These are phyloP conservation scores for Nicotiana sylvestris DNA, from an alignment of 257 asterid species.

Conservation along the genomic window DNA sequence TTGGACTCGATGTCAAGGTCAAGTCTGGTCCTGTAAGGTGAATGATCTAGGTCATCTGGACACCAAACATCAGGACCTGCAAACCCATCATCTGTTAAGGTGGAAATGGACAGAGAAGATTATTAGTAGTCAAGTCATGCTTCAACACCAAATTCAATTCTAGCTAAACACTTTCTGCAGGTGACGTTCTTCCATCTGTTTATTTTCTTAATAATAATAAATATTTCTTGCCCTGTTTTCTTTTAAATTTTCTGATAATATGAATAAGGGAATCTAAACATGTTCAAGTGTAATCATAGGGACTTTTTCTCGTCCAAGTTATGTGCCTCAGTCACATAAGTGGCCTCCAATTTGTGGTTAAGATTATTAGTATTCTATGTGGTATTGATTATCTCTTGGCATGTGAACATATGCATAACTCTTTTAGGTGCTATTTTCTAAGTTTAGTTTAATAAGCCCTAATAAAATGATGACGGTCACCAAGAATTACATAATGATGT, in stretches of 20 bases:
- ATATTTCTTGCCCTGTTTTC: background rate
- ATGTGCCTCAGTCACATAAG: too few species aligned
- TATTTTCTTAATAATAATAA: too few species aligned
- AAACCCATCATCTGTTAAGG: conserved; percentile 32
- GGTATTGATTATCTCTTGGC: background rate
- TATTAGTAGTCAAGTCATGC: conserved; percentile 17
- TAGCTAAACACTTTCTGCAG: background rate
- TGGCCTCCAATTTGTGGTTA: too few species aligned
- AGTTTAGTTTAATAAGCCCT: too few species aligned
- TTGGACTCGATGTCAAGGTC: conserved; percentile 18
- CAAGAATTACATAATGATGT: too few species aligned
- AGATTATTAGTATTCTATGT: background rate
- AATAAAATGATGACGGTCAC: too few species aligned
- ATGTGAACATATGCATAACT: background rate
- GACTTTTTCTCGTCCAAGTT: too few species aligned
- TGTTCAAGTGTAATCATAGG: too few species aligned
- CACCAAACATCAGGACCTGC: conserved; percentile 53
- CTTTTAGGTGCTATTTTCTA: background rate
- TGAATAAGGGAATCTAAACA: too few species aligned
- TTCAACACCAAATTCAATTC: conserved; percentile 3
- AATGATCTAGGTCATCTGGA: conserved; percentile 35
- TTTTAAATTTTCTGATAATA: too few species aligned
- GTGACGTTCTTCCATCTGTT: too few species aligned
- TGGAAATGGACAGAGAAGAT: conserved; percentile 20
- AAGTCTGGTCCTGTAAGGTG: conserved; percentile 25